Conservation (phyloP, 768 basidiomycete species). For the Lentinula edodes region DNA sequence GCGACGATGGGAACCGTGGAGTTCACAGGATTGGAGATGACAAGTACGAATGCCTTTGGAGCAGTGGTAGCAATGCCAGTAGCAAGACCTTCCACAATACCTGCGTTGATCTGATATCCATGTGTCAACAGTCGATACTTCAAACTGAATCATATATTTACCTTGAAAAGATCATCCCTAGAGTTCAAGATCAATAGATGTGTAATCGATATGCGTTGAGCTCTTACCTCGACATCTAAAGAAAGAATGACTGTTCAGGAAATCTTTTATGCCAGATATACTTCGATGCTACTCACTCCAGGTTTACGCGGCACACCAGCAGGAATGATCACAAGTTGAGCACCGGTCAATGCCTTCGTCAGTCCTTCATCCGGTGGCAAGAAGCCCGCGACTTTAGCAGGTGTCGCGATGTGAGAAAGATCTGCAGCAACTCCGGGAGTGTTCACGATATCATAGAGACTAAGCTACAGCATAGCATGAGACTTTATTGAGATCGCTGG, state of each 20-base stretch:
- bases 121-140: conserved; percentile 3
- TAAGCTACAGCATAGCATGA: conserved; percentile 43
- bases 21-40: conserved; percentile 99
- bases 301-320: conserved; percentile 96
- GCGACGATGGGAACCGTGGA: conserved; percentile 97
- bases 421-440: conserved; percentile 97
- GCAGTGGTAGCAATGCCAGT: conserved; percentile 77
- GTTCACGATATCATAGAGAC: conserved; percentile 94
- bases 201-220: conserved; percentile 3
- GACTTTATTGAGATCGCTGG: background rate
- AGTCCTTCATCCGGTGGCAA: conserved; percentile 77
- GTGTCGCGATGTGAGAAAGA: conserved; percentile 88
- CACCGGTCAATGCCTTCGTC: conserved; percentile 76
- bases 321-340: conserved; percentile 90
- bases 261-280: conserved; percentile 8
- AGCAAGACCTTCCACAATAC: conserved; percentile 91
- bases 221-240: conserved; percentile 49
- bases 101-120: conserved; percentile 81
- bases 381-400: conserved; percentile 79
- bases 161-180: conserved; percentile 96
- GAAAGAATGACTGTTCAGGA: background rate
- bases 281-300: conserved; percentile 54
- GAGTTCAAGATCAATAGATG: background rate
- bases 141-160: conserved; percentile 22
- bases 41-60: conserved; percentile 90